A percentile compares a stretch with the other conserved stretches of the same genome.
phyloP scores from a whole-genome alignment of 257 asterid species.

The Verbena officinalis region DNA sequence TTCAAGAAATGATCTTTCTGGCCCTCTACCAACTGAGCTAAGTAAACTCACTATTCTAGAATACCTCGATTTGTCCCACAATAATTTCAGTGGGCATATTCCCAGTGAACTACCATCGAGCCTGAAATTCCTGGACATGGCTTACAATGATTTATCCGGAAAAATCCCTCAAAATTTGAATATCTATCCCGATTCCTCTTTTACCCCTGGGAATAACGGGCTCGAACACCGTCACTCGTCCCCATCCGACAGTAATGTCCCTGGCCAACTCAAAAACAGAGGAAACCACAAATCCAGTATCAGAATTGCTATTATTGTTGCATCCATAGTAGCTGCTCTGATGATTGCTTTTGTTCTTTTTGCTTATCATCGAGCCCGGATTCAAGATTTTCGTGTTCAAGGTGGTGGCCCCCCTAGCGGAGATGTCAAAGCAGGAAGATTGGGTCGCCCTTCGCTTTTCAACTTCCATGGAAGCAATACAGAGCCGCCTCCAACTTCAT shows the following conservation, averaged over 20 bases:
- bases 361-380: constrained; percentile 70
- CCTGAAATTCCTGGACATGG: constrained; percentile 58
- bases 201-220: constrained; percentile 64
- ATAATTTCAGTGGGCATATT: constrained; percentile 65
- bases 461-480: constrained; percentile 48
- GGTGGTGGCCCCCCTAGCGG: constrained; percentile 55
- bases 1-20: constrained; percentile 67
- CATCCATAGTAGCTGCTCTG: constrained; percentile 70
- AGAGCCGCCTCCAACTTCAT: constrained; percentile 66
- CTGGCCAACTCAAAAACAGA: constrained; percentile 23
- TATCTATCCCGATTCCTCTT: constrained; percentile 61
- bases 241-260: constrained; percentile 27
- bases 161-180: constrained; percentile 64
- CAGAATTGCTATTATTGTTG: constrained; percentile 74
- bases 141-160: constrained; percentile 70
- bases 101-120: constrained; percentile 64
- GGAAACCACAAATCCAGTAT: constrained; percentile 41
- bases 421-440: constrained; percentile 65
- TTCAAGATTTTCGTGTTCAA: constrained; percentile 48
- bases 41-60: constrained; percentile 63
- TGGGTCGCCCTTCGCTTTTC: constrained; percentile 63
- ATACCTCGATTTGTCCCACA: constrained; percentile 70
- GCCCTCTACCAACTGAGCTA: constrained; percentile 67
- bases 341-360: constrained; percentile 74
- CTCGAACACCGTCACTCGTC: constrained; percentile 27